Evolutionary conservation across 768 basidiomycete species (phyloP), one percentile per base, ranked within the genome.

Genomic region (Galerina sulciceps): DNA sequence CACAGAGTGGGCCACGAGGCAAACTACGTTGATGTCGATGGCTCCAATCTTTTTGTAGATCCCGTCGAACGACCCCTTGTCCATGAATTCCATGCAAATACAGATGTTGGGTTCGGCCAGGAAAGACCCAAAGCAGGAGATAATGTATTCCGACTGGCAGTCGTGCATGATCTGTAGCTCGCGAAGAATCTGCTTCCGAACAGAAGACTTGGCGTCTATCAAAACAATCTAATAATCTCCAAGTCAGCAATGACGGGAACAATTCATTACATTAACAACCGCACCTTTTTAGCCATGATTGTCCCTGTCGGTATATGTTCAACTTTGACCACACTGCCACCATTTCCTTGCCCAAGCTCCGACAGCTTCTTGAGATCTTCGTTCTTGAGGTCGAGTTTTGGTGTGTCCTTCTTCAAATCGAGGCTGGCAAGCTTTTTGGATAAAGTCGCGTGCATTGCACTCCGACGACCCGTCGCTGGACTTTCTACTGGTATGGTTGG

Each of bases 131-230:
- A 90, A 96, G 78, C 98, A 99, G 1, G 93, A 94, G 65, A 99
- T 91, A 72, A 99, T 99, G 75, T 94, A 93, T 42, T 83, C 84
- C 6, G 93, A 96, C 60, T 90, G 83, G 73, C 96, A 99, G 73
- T 97, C 92, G 71, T 98, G 94, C 96, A 99, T 95, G 79, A 99
- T 99, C 67, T 98, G 96, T 60, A 99, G 79, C 71, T 99, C 97
- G 57, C 97, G 91, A 26, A 99, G 81, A 66, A 99, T 99, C 76
- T 99, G 97, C 72, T 99, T 99, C 58, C 96, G 84, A 23, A 99
- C 93, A 2, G 93, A 86, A 5, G 95, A 93, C 71, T 97, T 97
- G 14, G 94, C 95, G 73, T 96, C 94, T 71, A 97, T 96, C 60
- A 96, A 84, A 26, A 97, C 93, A 69, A 94, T 93, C 95, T 96